Evolutionary conservation across 805 yeast genomes (phyloP), one percentile per base, ranked within the genome.

Genomic region (Hyphopichia homilentoma): DNA sequence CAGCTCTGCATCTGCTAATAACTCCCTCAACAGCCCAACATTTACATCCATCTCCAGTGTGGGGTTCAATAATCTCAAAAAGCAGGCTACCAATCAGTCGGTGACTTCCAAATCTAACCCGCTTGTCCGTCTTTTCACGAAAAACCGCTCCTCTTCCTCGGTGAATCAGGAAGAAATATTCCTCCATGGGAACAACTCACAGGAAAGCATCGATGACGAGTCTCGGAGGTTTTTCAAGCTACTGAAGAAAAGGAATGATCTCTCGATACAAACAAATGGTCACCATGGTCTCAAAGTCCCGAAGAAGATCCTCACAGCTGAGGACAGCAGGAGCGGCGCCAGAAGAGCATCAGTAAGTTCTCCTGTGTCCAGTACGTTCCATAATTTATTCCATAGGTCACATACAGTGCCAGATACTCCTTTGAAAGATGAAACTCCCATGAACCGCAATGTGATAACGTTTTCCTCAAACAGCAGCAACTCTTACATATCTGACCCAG

Each of bases 401-500:
- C 29, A 16, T 14, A 30, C 51, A 15, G 26, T 37, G 13, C 14
- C 26, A 4, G 36, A 33, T 27, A 11, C n/a, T n/a, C n/a, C n/a
- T n/a, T 17, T 35, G n/a, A 44, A 42, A 26, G 54, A 49, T 11
- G 52, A 41, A 6, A 16, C 29, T 16, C 35, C 34, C 21, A 31
- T 16, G n/a, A 33, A 44, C 16, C 38, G 59, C 35, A 43, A 45
- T 15, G 37, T 51, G 3, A 37, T 60, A n/a, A 43, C 51, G 6
- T 41, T 61, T 16, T 59, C 66, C 2, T 60, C 66, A 5, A 58
- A 54, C 35, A 60, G 50, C 35, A 59, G 65, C 20, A 61, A 60
- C 38, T 59, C 65, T 6, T 39, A 35, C 14, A 48, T 61, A 15
- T 35, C 61, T 0, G 66, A 61, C 32, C 34, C 47, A 2, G 44